Conservation (phyloP, 805 yeast genomes). For the Candida odintsovae region DNA sequence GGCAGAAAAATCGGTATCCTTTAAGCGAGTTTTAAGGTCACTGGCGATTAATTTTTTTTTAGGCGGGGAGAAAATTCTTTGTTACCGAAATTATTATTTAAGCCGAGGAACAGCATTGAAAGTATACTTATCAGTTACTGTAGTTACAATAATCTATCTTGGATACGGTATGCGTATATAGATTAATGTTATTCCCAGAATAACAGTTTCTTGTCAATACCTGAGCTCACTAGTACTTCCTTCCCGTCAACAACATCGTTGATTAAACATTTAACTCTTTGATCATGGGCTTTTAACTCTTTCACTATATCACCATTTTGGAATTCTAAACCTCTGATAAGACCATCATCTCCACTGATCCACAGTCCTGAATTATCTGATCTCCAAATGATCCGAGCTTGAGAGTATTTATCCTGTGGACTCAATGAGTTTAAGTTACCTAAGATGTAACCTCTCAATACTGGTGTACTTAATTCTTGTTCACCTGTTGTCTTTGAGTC, state of each 20-base stretch:
- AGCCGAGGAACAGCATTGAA: too few species aligned
- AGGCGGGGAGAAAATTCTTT: too few species aligned
- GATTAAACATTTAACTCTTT: slow-evolving; percentile 43
- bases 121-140: too few species aligned
- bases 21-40: too few species aligned
- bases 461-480: slow-evolving; percentile 10
- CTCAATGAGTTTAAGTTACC: slow-evolving; percentile 44
- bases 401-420: slow-evolving; percentile 66
- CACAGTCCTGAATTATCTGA: slow-evolving; percentile 46
- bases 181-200: slow-evolving; percentile 23
- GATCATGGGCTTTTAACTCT: slow-evolving; percentile 31
- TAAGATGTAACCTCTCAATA: slow-evolving; percentile 30
- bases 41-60: too few species aligned
- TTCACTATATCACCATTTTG: slow-evolving; percentile 29
- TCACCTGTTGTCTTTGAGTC: neutral
- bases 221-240: slow-evolving; percentile 43
- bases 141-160: too few species aligned
- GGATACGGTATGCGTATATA: too few species aligned
- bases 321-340: slow-evolving; percentile 53
- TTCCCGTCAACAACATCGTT: slow-evolving; percentile 22
- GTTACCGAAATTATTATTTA: too few species aligned
- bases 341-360: slow-evolving; percentile 68
- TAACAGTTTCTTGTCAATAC: slow-evolving; percentile 36
- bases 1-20: too few species aligned
- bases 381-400: slow-evolving; percentile 43